These are phyloP conservation scores for Sideroxylon spinosum DNA, from an alignment of 179 eudicot genomes.

Conservation along the genomic window DNA sequence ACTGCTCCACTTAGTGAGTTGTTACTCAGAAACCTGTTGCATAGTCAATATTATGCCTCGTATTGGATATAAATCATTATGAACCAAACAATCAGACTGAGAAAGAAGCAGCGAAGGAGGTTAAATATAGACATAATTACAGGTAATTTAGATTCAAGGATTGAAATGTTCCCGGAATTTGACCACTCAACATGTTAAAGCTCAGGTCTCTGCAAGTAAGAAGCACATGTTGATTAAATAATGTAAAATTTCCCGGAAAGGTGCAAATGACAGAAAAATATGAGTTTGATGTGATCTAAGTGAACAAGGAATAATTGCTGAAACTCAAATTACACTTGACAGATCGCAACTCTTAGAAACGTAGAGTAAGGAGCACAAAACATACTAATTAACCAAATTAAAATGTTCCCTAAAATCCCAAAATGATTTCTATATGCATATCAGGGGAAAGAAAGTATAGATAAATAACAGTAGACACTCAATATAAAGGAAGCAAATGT, in stretches of 20 bases:
- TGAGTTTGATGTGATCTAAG: not conserved
- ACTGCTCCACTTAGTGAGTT: constrained; percentile 59
- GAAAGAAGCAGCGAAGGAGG: constrained; percentile 1
- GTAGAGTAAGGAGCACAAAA: not conserved
- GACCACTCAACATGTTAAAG: constrained; percentile 65
- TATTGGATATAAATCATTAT: not conserved
- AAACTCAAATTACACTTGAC: not conserved
- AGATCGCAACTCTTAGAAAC: not conserved
- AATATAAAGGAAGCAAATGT: not conserved
- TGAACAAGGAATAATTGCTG: not conserved
- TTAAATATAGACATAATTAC: constrained; percentile 8
- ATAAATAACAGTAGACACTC: not conserved
- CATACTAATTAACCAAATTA: not conserved
- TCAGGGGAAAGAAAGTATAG: not conserved
- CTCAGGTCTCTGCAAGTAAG: constrained; percentile 66
- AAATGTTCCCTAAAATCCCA: not conserved
- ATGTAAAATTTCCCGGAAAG: not conserved
- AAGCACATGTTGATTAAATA: not conserved
- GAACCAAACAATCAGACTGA: not conserved
- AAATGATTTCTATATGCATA: not conserved
- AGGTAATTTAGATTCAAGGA: constrained; percentile 25
- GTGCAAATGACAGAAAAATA: not conserved
- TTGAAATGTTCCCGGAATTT: constrained; percentile 46
- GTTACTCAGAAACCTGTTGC: constrained; percentile 53
- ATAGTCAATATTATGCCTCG: not conserved